phyloP scores from a whole-genome alignment of 2,329 filamentous ascomycete genomes.

The Paracoccidioides lutzii region DNA sequence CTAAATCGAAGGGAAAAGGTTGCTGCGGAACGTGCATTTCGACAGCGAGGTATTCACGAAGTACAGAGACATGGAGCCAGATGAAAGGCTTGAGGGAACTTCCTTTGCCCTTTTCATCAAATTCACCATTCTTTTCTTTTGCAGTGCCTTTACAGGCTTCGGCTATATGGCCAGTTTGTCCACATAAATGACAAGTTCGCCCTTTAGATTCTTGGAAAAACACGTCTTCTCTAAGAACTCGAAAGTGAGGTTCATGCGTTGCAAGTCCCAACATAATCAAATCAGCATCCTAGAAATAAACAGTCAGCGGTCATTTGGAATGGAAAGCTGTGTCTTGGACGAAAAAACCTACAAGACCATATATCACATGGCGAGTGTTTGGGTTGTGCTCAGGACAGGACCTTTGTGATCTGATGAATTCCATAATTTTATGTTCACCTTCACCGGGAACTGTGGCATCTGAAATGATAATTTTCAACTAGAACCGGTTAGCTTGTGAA shows the following conservation, averaged over 20 bases:
- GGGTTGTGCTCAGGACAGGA: slow-evolving; percentile 83
- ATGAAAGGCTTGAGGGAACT: slow-evolving; percentile 80
- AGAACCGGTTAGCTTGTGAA: slow-evolving; percentile 15
- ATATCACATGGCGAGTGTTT: slow-evolving; percentile 95
- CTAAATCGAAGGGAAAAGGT: slow-evolving; percentile 81
- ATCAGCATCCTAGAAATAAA: slow-evolving; percentile 57
- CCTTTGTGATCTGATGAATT: slow-evolving; percentile 88
- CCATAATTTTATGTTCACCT: slow-evolving; percentile 99
- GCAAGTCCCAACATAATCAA: slow-evolving; percentile 96
- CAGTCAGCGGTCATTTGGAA: slow-evolving; percentile 14
- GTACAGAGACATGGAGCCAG: slow-evolving; percentile 85
- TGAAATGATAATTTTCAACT: slow-evolving; percentile 92
- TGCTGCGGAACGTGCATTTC: slow-evolving; percentile 75
- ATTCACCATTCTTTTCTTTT: slow-evolving; percentile 66
- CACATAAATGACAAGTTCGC: slow-evolving; percentile 74
- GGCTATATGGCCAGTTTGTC: slow-evolving; percentile 82
- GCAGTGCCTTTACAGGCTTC: slow-evolving; percentile 68
- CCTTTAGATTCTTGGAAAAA: slow-evolving; percentile 80
- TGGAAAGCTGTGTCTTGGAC: too few relatives aligned
- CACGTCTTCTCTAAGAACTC: slow-evolving; percentile 90
- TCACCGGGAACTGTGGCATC: slow-evolving; percentile 96
- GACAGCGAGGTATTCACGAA: slow-evolving; percentile 84
- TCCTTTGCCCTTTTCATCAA: slow-evolving; percentile 65
- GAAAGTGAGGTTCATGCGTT: slow-evolving; percentile 94
- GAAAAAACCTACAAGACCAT: slow-evolving; percentile 50